Evolutionary conservation across 192 early-diverging fungal genomes (phyloP).

Genomic region (Backusella westeae): DNA sequence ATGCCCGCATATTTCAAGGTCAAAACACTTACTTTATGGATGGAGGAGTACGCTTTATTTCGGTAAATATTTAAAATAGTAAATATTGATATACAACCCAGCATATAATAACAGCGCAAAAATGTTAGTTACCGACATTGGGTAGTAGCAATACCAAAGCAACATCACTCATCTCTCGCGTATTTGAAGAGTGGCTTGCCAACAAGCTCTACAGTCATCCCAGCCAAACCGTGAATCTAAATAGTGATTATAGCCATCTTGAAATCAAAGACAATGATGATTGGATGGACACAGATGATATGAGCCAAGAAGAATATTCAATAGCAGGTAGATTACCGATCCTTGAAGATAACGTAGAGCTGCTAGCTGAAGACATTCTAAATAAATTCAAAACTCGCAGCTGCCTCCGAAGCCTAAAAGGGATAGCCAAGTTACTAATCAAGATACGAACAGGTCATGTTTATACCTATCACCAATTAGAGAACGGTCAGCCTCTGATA

Average conservation of each 20-base stretch:
- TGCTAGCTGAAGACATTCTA: slow-evolving; percentile 38
- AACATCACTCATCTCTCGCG: slow-evolving; percentile 30
- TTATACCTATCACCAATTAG: slow-evolving; percentile 33
- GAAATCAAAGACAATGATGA: background rate
- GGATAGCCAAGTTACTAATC: slow-evolving; percentile 23
- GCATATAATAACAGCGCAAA: background rate
- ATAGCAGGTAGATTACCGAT: slow-evolving; percentile 34
- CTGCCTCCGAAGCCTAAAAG: slow-evolving; percentile 20
- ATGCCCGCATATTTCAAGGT: slow-evolving; percentile 23
- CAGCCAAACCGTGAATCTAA: slow-evolving; percentile 3
- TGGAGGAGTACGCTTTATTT: slow-evolving; percentile 39
- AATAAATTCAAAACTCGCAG: slow-evolving; percentile 27
- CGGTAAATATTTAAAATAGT: slow-evolving; percentile 16
- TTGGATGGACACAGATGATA: background rate
- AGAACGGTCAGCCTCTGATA: slow-evolving; percentile 28
- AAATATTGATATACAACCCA: background rate
- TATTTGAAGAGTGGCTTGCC: slow-evolving; percentile 41
- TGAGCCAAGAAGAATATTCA: background rate
- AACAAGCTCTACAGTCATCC: slow-evolving; percentile 31
- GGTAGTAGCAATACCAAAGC: slow-evolving; percentile 33
- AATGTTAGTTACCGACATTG: slow-evolving; percentile 31
- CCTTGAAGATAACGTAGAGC: slow-evolving; percentile 36
- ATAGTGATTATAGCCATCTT: background rate
- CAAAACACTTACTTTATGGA: slow-evolving; percentile 42
- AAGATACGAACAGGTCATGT: slow-evolving; percentile 42